These are phyloP conservation scores for Citrullus amarus DNA, from an alignment of 306 rosid species.

Conservation along the genomic window DNA sequence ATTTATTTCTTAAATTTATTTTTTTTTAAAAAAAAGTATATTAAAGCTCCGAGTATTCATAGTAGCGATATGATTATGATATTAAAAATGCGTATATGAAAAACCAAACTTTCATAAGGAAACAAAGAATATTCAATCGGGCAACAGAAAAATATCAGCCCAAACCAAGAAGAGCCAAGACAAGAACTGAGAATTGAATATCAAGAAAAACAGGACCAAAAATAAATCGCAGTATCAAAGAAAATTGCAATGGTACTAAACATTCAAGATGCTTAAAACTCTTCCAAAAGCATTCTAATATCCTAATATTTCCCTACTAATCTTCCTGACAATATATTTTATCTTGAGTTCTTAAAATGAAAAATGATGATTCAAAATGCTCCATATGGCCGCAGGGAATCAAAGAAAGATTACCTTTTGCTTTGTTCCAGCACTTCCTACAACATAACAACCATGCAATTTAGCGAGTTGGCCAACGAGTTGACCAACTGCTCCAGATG, in stretches of 20 bases:
- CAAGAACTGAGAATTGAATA: not conserved
- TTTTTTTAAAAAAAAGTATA: too few species aligned
- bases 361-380: not conserved
- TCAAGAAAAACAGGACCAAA: not conserved
- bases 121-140: not conserved
- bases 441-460: slow-evolving; percentile 36
- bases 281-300: not conserved
- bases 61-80: too few species aligned
- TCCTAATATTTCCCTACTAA: not conserved
- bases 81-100: not conserved
- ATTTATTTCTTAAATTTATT: too few species aligned
- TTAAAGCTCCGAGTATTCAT: too few species aligned
- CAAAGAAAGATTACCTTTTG: slow-evolving; percentile 19
- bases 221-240: not conserved
- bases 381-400: not conserved
- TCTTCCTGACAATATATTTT: not conserved
- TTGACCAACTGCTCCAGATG: slow-evolving; percentile 46
- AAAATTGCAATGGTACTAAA: not conserved
- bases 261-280: not conserved
- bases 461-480: slow-evolving; percentile 43
- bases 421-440: slow-evolving; percentile 37
- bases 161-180: not conserved
- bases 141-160: not conserved
- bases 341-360: not conserved
- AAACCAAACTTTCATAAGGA: not conserved